Base-by-base conservation (phyloP, 75 land plant genomes). In the Cunninghamia lanceolata region DNA sequence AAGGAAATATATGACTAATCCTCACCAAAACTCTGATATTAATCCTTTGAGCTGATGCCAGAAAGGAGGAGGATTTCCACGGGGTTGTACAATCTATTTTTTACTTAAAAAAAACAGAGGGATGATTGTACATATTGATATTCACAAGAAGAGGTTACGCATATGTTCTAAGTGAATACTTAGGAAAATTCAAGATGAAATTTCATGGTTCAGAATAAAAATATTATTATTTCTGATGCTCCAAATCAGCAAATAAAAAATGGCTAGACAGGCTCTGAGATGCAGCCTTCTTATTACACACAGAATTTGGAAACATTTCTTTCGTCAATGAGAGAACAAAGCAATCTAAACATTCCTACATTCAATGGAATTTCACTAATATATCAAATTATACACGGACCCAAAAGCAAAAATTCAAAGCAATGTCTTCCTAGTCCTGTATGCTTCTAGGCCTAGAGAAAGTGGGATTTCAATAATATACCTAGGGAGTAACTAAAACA, bases 381-480 rank as follows among this genome's bases (percentile, higher is more conserved):
- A 79, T 40, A 77, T 38, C 46, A 42, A 79, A n/a, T 39, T 42
- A 42, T 43, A 28, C 30, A 43, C n/a, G 28, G 30, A 79, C 82
- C 47, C 32, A 43, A 43, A 79, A 79, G 50, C 82, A 79, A 21
- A 76, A 79, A 79, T 28, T 79, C 46, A 43, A 70, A 70, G 35
- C 74, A n/a, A 30, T 46, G 0, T 46, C 50, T 46, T 46, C 50
- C 50, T 46, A 46, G 13, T 46, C 50, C 10, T 46, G 9, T 46
- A 46, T 46, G 50, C 50, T 46, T 46, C 50, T 46, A 46, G 10
- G 10, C 7, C 50, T 46, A 43, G 10, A 46, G 8, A 46, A 46
- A 59, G 25, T 21, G 35, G 74, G 9, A 70, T 30, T 70, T 70
- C 10, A 70, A 32, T 30, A 70, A 9, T 11, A 70, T 30, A 70